phyloP scores from a whole-genome alignment of 2,329 filamentous ascomycete genomes.

The Trichoderma koningiopsis region DNA sequence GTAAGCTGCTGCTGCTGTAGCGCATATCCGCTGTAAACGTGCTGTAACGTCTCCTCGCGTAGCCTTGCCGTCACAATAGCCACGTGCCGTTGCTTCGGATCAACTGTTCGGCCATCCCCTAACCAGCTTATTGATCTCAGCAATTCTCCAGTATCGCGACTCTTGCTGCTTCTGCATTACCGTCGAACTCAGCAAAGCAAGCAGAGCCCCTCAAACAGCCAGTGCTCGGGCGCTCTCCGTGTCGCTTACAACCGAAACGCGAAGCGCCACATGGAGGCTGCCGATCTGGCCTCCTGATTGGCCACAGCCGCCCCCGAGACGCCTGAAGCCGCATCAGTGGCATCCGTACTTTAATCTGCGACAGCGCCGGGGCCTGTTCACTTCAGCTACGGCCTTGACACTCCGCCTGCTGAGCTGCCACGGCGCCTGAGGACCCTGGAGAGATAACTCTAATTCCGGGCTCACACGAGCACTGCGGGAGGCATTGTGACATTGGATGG shows the following conservation, averaged over 20 bases:
- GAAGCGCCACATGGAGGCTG: constrained; percentile 20
- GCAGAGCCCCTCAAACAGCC: constrained; percentile 17
- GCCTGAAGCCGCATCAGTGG: constrained; percentile 24
- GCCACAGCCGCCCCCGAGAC: constrained; percentile 19
- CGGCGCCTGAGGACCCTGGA: constrained; percentile 8
- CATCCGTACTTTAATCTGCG: constrained; percentile 26
- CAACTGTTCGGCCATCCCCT: background rate
- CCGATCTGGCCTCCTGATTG: constrained; percentile 16
- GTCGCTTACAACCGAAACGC: constrained; percentile 25
- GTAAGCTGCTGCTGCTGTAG: background rate
- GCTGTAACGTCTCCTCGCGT: background rate
- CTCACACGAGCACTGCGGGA: background rate
- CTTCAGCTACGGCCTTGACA: background rate
- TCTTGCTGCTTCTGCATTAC: background rate
- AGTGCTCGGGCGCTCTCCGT: constrained; percentile 21
- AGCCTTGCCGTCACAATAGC: background rate
- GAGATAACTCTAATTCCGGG: constrained; percentile 10
- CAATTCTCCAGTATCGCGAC: background rate
- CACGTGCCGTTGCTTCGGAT: constrained; percentile 14
- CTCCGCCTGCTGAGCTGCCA: background rate
- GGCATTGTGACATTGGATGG: background rate
- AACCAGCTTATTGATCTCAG: background rate
- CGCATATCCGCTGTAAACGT: background rate
- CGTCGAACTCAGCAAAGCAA: background rate
- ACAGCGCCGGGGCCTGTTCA: constrained; percentile 5